These are phyloP conservation scores for Aspergillus steynii DNA, from an alignment of 495 filamentous ascomycete species.

Conservation along the genomic window DNA sequence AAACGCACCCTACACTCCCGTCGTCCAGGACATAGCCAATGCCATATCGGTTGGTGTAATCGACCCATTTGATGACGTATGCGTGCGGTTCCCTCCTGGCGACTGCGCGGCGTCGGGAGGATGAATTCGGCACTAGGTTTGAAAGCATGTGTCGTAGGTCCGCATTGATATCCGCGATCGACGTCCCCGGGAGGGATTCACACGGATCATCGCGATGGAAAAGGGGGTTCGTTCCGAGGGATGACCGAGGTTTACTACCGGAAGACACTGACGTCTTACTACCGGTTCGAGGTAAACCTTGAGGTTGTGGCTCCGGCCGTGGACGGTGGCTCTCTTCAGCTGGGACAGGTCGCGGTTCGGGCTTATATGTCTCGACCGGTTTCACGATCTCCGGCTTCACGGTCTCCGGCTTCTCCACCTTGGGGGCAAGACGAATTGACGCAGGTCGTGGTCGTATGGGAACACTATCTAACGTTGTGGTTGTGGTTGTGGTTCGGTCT, in stretches of 20 bases:
- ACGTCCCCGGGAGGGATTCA: slow-evolving; percentile 39
- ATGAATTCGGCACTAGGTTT: slow-evolving; percentile 38
- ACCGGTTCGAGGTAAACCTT: slow-evolving; percentile 23
- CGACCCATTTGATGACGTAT: slow-evolving; percentile 88
- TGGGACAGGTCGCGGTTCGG: slow-evolving; percentile 2
- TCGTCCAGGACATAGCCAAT: slow-evolving; percentile 84
- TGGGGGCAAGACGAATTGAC: slow-evolving; percentile 8
- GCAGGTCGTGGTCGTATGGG: slow-evolving; percentile 11
- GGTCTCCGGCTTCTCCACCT: slow-evolving; percentile 7
- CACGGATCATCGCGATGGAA: slow-evolving; percentile 41
- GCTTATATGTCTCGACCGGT: background rate
- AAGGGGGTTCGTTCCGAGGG: slow-evolving; percentile 40
- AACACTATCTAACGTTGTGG: slow-evolving; percentile 25
- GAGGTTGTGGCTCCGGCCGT: slow-evolving; percentile 16
- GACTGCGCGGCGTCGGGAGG: slow-evolving; percentile 34
- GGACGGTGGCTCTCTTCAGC: slow-evolving; percentile 9
- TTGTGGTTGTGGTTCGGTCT: slow-evolving; percentile 28
- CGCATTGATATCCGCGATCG: slow-evolving; percentile 41
- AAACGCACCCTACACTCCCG: slow-evolving; percentile 79
- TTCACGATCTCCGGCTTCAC: slow-evolving; percentile 11
- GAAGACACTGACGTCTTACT: slow-evolving; percentile 33
- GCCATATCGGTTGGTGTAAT: slow-evolving; percentile 89
- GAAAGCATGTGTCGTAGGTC: slow-evolving; percentile 45
- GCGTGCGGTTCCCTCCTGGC: slow-evolving; percentile 39
- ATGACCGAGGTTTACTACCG: slow-evolving; percentile 36